These are phyloP conservation scores for Aspergillus fumigatiaffinis DNA, from an alignment of 2,329 filamentous ascomycete species.

Conservation along the genomic window DNA sequence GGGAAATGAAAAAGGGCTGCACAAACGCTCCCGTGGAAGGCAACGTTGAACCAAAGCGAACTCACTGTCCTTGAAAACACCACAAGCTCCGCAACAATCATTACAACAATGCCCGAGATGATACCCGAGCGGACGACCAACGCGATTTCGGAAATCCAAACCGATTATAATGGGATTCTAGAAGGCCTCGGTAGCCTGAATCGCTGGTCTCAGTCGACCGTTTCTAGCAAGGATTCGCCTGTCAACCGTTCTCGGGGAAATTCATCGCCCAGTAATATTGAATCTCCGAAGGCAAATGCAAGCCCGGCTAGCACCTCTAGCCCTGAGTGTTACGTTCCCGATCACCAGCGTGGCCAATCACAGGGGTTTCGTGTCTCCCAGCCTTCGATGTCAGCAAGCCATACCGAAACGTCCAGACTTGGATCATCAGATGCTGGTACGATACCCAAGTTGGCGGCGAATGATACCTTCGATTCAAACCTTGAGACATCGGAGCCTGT, in stretches of 20 bases:
- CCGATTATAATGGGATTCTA: conserved; percentile 26
- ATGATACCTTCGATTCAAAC: conserved; percentile 6
- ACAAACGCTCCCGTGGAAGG: neutral
- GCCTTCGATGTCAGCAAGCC: neutral
- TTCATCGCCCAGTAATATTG: conserved; percentile 17
- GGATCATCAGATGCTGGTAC: neutral
- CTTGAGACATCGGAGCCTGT: conserved; percentile 18
- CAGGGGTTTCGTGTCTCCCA: conserved; percentile 2
- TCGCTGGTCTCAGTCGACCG: conserved; percentile 57
- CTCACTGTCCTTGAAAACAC: neutral
- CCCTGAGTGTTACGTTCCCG: conserved; percentile 3
- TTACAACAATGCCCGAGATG: neutral
- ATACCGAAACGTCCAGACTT: neutral
- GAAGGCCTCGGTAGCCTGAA: conserved; percentile 51
- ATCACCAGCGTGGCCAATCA: conserved; percentile 1
- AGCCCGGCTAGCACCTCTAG: conserved; percentile 10
- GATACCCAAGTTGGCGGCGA: conserved; percentile 2
- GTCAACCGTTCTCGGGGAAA: conserved; percentile 20
- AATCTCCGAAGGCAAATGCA: conserved; percentile 11
- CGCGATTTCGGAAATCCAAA: conserved; percentile 10
- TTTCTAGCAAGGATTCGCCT: conserved; percentile 42
- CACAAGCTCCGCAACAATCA: neutral
- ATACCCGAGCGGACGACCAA: conserved; percentile 1
- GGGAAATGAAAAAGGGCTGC: neutral
- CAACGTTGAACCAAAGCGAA: neutral